Percentiles rank a stretch among this genome's conserved stretches.
phyloP scores from a whole-genome alignment of 179 eudicot genomes.

The Spergularia azorica region DNA sequence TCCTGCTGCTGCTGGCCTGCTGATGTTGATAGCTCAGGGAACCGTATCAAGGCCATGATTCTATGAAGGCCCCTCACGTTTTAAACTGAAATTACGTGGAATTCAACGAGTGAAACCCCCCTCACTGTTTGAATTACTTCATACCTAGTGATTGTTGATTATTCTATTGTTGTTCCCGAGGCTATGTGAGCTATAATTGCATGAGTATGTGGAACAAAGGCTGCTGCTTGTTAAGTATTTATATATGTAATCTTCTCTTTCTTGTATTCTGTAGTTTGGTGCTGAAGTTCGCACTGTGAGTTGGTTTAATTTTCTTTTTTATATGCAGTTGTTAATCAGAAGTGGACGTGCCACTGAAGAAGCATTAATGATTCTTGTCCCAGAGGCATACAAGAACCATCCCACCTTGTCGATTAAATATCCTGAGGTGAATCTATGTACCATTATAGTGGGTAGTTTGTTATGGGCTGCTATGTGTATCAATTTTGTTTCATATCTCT shows the following conservation, averaged over 20 bases:
- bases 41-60: not conserved
- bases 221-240: slow-evolving; percentile 5
- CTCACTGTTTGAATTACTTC: not conserved
- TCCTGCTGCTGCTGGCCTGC: no score
- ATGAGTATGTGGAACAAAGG: slow-evolving; percentile 10
- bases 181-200: not conserved
- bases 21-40: not conserved
- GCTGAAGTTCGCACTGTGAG: slow-evolving; percentile 8
- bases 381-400: slow-evolving; percentile 99
- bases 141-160: not conserved
- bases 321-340: slow-evolving; percentile 77
- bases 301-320: not conserved
- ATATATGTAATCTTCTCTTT: not conserved
- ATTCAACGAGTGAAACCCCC: not conserved
- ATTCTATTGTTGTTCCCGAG: not conserved
- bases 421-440: slow-evolving; percentile 68
- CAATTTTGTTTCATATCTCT: not conserved
- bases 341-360: slow-evolving; percentile 98
- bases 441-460: not conserved
- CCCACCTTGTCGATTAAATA: slow-evolving; percentile 87
- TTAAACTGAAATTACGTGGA: not conserved
- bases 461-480: not conserved
- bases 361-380: slow-evolving; percentile 96
- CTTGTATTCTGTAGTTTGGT: not conserved
- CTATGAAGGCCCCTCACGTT: not conserved